Conservation (phyloP, 2,329 filamentous ascomycete genomes). For the Aaosphaeria arxii region DNA sequence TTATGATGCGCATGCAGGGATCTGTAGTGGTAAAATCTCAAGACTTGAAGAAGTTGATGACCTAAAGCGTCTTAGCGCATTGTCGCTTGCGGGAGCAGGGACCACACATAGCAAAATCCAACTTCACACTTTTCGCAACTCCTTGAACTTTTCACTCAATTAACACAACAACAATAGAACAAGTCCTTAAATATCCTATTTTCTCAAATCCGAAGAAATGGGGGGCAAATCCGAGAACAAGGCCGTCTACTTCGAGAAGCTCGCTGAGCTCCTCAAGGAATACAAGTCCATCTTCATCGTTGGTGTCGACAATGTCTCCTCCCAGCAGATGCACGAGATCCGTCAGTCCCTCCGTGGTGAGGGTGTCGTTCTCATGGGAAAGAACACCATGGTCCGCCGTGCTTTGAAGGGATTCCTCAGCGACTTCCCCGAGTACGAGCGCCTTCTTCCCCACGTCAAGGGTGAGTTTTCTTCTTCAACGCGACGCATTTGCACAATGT, state of each 20-base stretch:
- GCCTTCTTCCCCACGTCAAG: slow-evolving; percentile 91
- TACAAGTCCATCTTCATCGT: slow-evolving; percentile 99
- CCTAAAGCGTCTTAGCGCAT: too few species aligned
- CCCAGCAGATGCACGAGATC: slow-evolving; percentile 99
- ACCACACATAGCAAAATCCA: too few species aligned
- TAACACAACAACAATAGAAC: slow-evolving; percentile 33
- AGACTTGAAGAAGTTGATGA: too few species aligned
- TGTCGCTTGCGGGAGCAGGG: too few species aligned
- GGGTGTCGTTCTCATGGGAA: slow-evolving; percentile 97
- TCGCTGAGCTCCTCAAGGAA: slow-evolving; percentile 93
- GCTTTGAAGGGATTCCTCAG: slow-evolving; percentile 90
- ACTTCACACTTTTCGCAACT: too few species aligned
- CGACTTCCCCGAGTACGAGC: slow-evolving; percentile 96
- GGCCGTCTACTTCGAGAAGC: slow-evolving; percentile 98
- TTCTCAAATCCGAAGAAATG: slow-evolving; percentile 87
- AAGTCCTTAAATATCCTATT: slow-evolving; percentile 98
- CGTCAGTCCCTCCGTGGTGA: slow-evolving; percentile 84
- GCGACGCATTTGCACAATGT: slow-evolving; percentile 1
- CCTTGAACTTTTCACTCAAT: too few species aligned
- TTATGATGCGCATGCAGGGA: too few species aligned
- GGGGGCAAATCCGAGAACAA: slow-evolving; percentile 96
- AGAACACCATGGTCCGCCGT: slow-evolving; percentile 99
- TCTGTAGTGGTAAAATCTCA: too few species aligned
- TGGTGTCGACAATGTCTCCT: slow-evolving; percentile 92
- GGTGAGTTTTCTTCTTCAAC: slow-evolving; percentile 46